Conservation (phyloP, 768 basidiomycete species). For the Boletales sp. region DNA sequence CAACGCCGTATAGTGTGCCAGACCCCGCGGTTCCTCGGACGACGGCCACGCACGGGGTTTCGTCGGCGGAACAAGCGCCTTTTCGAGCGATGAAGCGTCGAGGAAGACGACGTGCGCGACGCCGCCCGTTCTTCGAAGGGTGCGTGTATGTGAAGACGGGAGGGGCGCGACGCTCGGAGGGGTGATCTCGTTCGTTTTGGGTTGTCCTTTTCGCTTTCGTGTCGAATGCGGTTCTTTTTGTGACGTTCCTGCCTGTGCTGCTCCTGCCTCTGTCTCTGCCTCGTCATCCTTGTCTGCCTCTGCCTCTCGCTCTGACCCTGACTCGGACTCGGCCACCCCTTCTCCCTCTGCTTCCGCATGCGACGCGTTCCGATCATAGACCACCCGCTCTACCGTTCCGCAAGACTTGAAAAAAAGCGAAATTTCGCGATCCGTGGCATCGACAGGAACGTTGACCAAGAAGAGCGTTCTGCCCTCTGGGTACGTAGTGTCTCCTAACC, state of each 20-base stretch:
- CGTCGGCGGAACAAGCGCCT: conserved; percentile 50
- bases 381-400: conserved; percentile 74
- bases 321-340: no score
- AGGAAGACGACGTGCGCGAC: conserved; percentile 72
- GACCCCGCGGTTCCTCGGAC: conserved; percentile 58
- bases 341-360: no score
- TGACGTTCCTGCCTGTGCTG: neutral
- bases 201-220: conserved; percentile 30
- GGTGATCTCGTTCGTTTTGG: conserved; percentile 14
- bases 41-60: conserved; percentile 68
- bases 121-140: conserved; percentile 57
- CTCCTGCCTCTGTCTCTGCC: conserved; percentile 30
- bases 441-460: conserved; percentile 84
- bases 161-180: conserved; percentile 59
- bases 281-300: no score
- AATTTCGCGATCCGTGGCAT: conserved; percentile 80
- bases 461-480: conserved; percentile 76
- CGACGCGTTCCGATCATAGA: conserved; percentile 52
- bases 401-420: conserved; percentile 70
- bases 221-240: no score
- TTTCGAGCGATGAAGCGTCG: conserved; percentile 66
- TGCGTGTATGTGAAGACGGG: conserved; percentile 51
- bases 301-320: no score
- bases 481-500: conserved; percentile 33
- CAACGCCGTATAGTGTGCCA: conserved; percentile 65